Evolutionary conservation across 164 flowering plant genomes (phyloP), one percentile per base, ranked within the genome.

Genomic region (Dillenia suffruticosa): DNA sequence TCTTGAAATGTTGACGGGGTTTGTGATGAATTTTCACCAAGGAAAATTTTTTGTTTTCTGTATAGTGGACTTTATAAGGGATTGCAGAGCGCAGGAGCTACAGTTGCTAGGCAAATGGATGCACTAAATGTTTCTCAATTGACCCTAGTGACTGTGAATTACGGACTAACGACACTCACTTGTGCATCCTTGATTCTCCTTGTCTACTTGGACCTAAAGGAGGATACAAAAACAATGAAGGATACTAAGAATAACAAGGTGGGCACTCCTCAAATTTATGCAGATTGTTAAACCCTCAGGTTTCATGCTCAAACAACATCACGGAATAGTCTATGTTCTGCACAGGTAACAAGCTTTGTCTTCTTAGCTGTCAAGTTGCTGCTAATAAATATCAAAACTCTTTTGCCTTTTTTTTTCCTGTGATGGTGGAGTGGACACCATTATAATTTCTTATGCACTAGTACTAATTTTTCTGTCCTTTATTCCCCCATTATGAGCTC

Each of bases 71-170:
- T 90, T 71, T 93, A 90, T 61, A 93, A 90, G 72, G 98, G 98
- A 63, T 80, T 93, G 62, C 98, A 93, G 71, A 93, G 98, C 65
- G 98, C 97, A 46, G 97, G 98, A 44, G 96, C 78, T 3, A 97
- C 97, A 10, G 94, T 87, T 49, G 92, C 98, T n/a, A 88, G 96
- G 98, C 98, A 90, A 77, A 65, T 88, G 7, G 98, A 89, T 57
- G 53, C 74, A 46, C 82, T 72, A 59, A 75, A 81, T 6, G 82
- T 81, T 19, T 69, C 96, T 10, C 71, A 72, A 46, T 43, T 85
- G 46, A 54, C 70, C 10, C 85, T 89, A 70, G 62, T 90, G 63
- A 69, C 84, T 49, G 70, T 77, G 22, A 93, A 93, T 65, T 93
- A 96, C 97, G 67, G 69, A 1, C 81, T 90, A 9, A 85, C 86